These are phyloP conservation scores for Helotiales sp. DNA, from an alignment of 2,329 filamentous ascomycete species.

Conservation along the genomic window DNA sequence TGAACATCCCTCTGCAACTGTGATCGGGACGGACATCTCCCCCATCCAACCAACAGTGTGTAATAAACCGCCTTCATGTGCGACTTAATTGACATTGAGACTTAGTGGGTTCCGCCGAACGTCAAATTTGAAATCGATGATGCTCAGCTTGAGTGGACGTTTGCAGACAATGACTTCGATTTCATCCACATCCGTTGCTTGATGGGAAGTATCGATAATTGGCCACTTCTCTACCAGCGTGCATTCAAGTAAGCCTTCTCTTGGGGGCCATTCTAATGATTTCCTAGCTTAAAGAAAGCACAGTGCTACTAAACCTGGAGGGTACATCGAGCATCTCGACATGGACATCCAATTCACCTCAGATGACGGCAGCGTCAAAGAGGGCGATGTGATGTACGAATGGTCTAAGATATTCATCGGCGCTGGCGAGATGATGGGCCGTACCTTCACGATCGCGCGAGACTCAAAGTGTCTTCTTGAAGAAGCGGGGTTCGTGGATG, in stretches of 20 bases:
- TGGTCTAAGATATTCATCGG: conserved; percentile 16
- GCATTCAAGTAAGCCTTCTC: conserved; percentile 20
- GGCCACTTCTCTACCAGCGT: conserved; percentile 44
- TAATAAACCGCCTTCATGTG: background rate
- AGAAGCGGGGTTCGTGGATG: conserved; percentile 39
- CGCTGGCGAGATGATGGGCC: conserved; percentile 43
- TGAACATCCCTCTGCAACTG: conserved; percentile 30
- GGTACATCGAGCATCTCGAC: conserved; percentile 31
- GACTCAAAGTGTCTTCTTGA: conserved; percentile 29
- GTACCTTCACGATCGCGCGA: conserved; percentile 43
- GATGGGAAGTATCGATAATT: conserved; percentile 60
- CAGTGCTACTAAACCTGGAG: conserved; percentile 28
- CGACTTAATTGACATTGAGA: background rate
- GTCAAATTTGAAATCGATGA: conserved; percentile 43
- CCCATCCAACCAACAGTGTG: conserved; percentile 30
- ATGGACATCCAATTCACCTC: conserved; percentile 37
- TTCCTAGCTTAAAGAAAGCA: background rate
- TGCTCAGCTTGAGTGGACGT: conserved; percentile 50
- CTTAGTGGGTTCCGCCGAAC: conserved; percentile 36
- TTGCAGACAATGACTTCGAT: conserved; percentile 55
- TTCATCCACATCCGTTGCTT: conserved; percentile 62
- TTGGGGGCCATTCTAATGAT: background rate
- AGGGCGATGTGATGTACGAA: conserved; percentile 1
- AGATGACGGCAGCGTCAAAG: conserved; percentile 52
- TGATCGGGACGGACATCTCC: conserved; percentile 37